Evolutionary conservation across 2,329 filamentous ascomycete genomes (phyloP), one percentile per base, ranked within the genome.

Genomic region (Chaetothyriales sp.): DNA sequence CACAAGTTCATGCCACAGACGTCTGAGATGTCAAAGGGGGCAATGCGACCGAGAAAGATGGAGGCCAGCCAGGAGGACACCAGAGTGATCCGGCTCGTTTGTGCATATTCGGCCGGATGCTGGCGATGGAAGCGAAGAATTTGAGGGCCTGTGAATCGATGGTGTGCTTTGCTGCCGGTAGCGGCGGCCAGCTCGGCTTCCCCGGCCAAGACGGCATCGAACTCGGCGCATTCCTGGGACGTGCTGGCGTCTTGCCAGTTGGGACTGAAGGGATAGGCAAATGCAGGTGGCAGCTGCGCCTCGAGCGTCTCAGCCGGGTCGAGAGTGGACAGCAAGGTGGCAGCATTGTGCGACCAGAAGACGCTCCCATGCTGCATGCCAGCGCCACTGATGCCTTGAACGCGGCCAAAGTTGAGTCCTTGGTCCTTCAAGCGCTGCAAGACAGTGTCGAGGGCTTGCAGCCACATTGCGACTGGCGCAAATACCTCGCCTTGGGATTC

Each of bases 171-270:
- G 65, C 90, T 95, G 26, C 92, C 92, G 8, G 92, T 95, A 18
- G 78, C 79, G 49, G 83, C 68, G 0, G 92, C 92, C 59, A 98
- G 70, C 55, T 75, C 74, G 61, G 83, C 75, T 2, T 78, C 72
- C 5, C 73, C 73, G 0, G 84, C 85, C 6, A 95, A 70, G 49
- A 73, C 72, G 4, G 71, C 75, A 65, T 96, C 89, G 63, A 96
- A 96, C 56, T 78, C 75, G 65, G 95, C 88, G 64, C 89, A 95
- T 69, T 98, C 86, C 58, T 75, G 75, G 70, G 95, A 88, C 1
- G 92, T 96, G 69, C 88, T 95, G 55, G 89, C 84, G 66, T 98
- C 92, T 70, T 96, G 92, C 92, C 92, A 98, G 66, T 96, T 98
- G 6, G 92, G 92, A 57, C 86, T 88, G 69, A 81, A 89, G 3